Evolutionary conservation across 805 yeast genomes (phyloP).

Genomic region (Metschnikowia proteae): DNA sequence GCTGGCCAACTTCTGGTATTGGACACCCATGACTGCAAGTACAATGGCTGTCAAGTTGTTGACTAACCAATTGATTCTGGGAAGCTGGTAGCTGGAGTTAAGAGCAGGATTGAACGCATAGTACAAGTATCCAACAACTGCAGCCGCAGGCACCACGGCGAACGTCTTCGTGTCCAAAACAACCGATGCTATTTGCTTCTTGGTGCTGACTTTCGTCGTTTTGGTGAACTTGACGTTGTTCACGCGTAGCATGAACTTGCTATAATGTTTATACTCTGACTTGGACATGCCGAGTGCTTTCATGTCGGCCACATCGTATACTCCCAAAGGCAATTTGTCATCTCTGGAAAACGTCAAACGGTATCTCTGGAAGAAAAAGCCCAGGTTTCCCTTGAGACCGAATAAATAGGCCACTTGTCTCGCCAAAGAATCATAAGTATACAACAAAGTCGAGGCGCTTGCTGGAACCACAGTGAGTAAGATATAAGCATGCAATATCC

Average conservation of each 20-base stretch:
- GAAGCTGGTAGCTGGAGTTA: conserved; percentile 3
- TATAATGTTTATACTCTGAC: conserved; percentile 8
- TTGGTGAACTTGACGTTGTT: conserved; percentile 15
- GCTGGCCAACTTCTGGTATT: conserved; percentile 35
- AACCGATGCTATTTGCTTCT: conserved; percentile 23
- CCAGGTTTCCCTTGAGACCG: conserved; percentile 21
- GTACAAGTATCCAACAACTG: conserved; percentile 15
- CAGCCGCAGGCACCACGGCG: conserved; percentile 15
- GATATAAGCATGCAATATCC: conserved; percentile 34
- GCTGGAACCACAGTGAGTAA: conserved; percentile 27
- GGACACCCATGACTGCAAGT: conserved; percentile 44
- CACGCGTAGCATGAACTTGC: conserved; percentile 12
- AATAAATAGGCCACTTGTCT: conserved; percentile 27
- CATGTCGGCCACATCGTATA: conserved; percentile 20
- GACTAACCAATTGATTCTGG: conserved; percentile 42
- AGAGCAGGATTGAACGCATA: conserved; percentile 14
- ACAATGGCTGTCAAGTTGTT: conserved; percentile 41
- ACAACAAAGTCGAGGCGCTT: conserved; percentile 20
- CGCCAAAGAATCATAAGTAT: conserved; percentile 20
- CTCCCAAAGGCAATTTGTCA: conserved; percentile 40
- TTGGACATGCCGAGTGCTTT: conserved; percentile 4
- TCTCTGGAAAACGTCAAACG: conserved; percentile 36
- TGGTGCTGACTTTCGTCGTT: conserved; percentile 25
- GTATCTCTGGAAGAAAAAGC: conserved; percentile 32
- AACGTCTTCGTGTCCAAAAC: conserved; percentile 22